Conservation (phyloP, 768 basidiomycete species). For the Podaxis sp. region DNA sequence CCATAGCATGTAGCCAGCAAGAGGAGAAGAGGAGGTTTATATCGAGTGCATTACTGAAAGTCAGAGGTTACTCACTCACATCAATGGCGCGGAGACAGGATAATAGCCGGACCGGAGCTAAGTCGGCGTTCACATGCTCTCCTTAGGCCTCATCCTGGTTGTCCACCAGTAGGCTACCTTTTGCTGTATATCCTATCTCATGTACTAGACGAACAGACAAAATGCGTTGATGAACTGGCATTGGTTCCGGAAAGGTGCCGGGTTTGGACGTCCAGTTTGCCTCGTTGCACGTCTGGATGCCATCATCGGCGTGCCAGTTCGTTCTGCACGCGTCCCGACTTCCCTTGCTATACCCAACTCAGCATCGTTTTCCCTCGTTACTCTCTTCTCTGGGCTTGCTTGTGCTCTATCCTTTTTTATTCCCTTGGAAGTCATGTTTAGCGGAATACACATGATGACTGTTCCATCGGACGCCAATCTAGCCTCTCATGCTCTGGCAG, state of each 20-base stretch:
- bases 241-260: background rate
- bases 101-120: constrained; percentile 13
- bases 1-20: constrained; percentile 42
- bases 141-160: background rate
- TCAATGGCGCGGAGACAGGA: background rate
- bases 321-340: background rate
- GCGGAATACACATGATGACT: constrained; percentile 53
- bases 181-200: background rate
- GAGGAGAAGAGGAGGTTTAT: background rate
- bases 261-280: background rate
- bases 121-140: constrained; percentile 7
- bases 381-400: background rate
- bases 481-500: constrained; percentile 65
- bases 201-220: too few relatives aligned
- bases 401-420: background rate
- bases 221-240: background rate
- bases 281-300: constrained; percentile 4
- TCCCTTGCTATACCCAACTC: background rate
- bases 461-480: constrained; percentile 70
- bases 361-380: background rate
- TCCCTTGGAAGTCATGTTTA: constrained; percentile 47
- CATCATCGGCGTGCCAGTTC: constrained; percentile 1
- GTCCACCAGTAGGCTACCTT: background rate
- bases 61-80: background rate
- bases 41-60: constrained; percentile 2